Percentiles rank a stretch among this genome's conserved stretches.
Evolutionary conservation across 768 basidiomycete species (phyloP).

Genomic region (Kondoa malvinella): DNA sequence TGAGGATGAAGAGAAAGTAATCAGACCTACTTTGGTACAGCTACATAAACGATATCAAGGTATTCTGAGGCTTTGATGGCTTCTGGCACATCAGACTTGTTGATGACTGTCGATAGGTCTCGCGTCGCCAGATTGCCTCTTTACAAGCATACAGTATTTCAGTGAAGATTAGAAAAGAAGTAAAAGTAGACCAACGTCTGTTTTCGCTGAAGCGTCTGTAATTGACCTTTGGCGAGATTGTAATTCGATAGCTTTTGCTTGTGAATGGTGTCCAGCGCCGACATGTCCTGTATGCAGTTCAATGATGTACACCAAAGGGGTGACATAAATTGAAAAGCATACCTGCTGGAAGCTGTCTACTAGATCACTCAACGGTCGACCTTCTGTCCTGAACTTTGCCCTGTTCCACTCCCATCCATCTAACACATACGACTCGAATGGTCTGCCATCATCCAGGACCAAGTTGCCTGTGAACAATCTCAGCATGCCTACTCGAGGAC

Average conservation of each 20-base stretch:
- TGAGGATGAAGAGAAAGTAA: background rate
- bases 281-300: slow-evolving; percentile 54
- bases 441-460: slow-evolving; percentile 26
- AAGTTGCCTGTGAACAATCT: slow-evolving; percentile 21
- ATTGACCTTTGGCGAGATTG: slow-evolving; percentile 79
- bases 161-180: background rate
- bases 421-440: slow-evolving; percentile 30
- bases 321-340: slow-evolving; percentile 21
- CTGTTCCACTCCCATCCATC: slow-evolving; percentile 82
- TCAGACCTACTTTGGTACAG: slow-evolving; percentile 66
- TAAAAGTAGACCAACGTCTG: slow-evolving; percentile 46
- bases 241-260: slow-evolving; percentile 81
- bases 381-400: slow-evolving; percentile 69
- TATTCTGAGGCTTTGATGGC: slow-evolving; percentile 58
- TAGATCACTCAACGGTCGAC: slow-evolving; percentile 55
- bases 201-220: slow-evolving; percentile 85
- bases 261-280: slow-evolving; percentile 81
- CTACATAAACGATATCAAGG: slow-evolving; percentile 76
- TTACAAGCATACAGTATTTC: background rate
- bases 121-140: slow-evolving; percentile 92
- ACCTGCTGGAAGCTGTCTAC: slow-evolving; percentile 75
- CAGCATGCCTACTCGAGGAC: background rate
- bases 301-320: slow-evolving; percentile 1
- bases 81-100: slow-evolving; percentile 59
- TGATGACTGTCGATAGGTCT: slow-evolving; percentile 67